These are phyloP conservation scores for Sporothrix variecibatus DNA, from an alignment of 2,329 filamentous ascomycete genomes.

Conservation along the genomic window DNA sequence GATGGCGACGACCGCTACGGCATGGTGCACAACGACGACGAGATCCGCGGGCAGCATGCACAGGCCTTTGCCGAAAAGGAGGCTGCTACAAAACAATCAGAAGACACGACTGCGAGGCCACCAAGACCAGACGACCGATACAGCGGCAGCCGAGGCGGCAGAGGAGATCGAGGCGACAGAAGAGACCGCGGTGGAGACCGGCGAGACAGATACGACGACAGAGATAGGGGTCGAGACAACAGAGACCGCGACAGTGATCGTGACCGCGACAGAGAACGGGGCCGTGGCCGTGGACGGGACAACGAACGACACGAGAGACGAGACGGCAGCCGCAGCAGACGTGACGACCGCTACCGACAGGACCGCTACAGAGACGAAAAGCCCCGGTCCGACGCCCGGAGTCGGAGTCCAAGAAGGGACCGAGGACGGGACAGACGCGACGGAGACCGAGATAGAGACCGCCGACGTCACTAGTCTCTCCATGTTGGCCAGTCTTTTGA, in stretches of 20 bases:
- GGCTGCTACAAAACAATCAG: constrained; percentile 26
- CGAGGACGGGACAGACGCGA: constrained; percentile 33
- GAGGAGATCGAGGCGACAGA: neutral
- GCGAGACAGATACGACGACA: constrained; percentile 26
- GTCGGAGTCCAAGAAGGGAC: constrained; percentile 30
- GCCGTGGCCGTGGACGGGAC: neutral
- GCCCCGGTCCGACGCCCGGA: constrained; percentile 5
- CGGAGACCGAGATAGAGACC: constrained; percentile 4
- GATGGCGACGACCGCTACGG: constrained; percentile 55
- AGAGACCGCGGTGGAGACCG: neutral
- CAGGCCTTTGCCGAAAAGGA: constrained; percentile 43
- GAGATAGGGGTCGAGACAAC: neutral
- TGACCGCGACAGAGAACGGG: neutral
- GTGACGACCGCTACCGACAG: neutral
- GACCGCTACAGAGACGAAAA: constrained; percentile 26
- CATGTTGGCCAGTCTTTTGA: neutral
- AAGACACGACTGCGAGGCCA: neutral
- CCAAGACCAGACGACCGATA: neutral
- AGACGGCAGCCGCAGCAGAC: constrained; percentile 1
- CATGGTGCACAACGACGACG: constrained; percentile 79
- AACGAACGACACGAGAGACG: neutral
- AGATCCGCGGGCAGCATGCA: constrained; percentile 52
- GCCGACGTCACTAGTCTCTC: neutral
- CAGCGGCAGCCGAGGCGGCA: neutral
- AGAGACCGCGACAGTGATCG: neutral